A percentile compares a stretch with the other conserved stretches of the same genome.
Evolutionary conservation across 2,329 filamentous ascomycete species (phyloP).

Genomic region (Dissoconium aciculare): DNA sequence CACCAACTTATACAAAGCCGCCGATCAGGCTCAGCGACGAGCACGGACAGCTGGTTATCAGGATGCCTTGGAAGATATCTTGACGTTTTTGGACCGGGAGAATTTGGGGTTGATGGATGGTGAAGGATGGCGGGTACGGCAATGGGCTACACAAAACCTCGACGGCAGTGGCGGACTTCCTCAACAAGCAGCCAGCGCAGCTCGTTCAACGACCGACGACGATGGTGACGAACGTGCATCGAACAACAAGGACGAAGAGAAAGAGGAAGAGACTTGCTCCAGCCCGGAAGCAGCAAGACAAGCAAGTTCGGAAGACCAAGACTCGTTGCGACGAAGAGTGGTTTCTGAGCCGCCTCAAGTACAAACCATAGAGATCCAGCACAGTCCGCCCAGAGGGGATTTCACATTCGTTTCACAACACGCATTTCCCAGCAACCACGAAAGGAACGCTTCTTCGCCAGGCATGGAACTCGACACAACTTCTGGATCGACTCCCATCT

Average conservation of each 20-base stretch:
- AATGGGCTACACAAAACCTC: conserved; percentile 55
- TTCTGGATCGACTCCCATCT: conserved; percentile 15
- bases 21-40: conserved; percentile 59
- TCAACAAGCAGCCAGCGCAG: conserved; percentile 5
- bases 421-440: conserved; percentile 38
- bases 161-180: conserved; percentile 41
- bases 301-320: conserved; percentile 2
- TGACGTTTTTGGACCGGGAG: conserved; percentile 72
- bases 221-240: conserved; percentile 49
- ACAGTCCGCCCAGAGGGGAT: conserved; percentile 34
- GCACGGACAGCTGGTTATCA: conserved; percentile 75
- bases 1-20: conserved; percentile 91
- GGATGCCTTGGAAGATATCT: conserved; percentile 78
- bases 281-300: conserved; percentile 21
- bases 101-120: conserved; percentile 65
- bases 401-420: conserved; percentile 59
- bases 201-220: conserved; percentile 44
- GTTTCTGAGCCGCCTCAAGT: conserved; percentile 13
- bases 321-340: conserved; percentile 11
- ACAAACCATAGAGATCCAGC: conserved; percentile 8
- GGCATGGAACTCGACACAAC: conserved; percentile 39
- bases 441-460: conserved; percentile 31
- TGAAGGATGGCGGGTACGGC: conserved; percentile 53
- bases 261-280: conserved; percentile 37
- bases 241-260: conserved; percentile 27